A percentile compares a stretch with the other conserved stretches of the same genome.
These are phyloP conservation scores for Huntiella omanensis DNA, from an alignment of 2,329 filamentous ascomycete genomes.

Conservation along the genomic window DNA sequence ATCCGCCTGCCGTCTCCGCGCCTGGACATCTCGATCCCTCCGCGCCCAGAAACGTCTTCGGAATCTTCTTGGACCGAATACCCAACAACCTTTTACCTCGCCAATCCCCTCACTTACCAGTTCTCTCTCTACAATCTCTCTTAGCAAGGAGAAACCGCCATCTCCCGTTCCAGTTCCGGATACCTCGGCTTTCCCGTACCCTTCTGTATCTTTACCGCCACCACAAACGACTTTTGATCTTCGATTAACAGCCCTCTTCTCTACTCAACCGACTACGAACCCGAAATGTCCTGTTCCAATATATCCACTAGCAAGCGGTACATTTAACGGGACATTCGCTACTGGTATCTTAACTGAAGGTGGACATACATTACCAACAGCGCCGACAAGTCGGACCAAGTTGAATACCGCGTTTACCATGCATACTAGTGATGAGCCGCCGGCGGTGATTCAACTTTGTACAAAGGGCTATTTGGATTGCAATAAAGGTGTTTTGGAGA, in stretches of 20 bases:
- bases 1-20: neutral
- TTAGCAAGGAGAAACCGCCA: neutral
- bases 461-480: constrained; percentile 29
- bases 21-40: constrained; percentile 1
- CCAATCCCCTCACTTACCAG: neutral
- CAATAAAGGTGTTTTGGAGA: constrained; percentile 24
- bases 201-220: constrained; percentile 25
- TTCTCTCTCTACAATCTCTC: neutral
- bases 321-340: constrained; percentile 30
- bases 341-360: constrained; percentile 28
- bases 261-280: neutral
- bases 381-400: constrained; percentile 13
- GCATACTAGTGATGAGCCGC: constrained; percentile 26
- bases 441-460: constrained; percentile 27
- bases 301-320: constrained; percentile 27
- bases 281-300: constrained; percentile 16
- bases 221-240: constrained; percentile 30
- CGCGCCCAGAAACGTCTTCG: neutral
- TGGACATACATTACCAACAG: constrained; percentile 17
- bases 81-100: neutral
- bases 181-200: constrained; percentile 19
- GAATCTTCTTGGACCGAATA: neutral
- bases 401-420: constrained; percentile 25
- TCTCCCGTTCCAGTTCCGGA: neutral
- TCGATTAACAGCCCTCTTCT: constrained; percentile 25